Evolutionary conservation across 1,139 yeast genomes (phyloP), one percentile per base, ranked within the genome.

Genomic region (Yamadazyma epiphylla): DNA sequence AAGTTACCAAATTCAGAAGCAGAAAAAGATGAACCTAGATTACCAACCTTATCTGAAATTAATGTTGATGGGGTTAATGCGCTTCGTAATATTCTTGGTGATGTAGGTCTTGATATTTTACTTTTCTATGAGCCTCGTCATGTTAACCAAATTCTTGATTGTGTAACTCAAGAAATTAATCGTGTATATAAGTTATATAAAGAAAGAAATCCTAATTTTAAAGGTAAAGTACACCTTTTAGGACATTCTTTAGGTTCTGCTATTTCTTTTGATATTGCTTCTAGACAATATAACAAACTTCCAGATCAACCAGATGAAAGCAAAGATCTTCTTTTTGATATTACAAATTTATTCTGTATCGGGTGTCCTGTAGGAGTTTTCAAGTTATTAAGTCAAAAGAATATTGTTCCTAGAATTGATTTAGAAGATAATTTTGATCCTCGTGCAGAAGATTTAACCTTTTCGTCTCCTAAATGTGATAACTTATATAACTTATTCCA

Each of bases 221-320:
- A 75, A 14, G 96, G 96, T 0, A 74, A 79, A 37, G 80, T 88
- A 0, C 88, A 89, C 46, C 54, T 91, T 3, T 64, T 91, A 46
- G 97, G 96, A 1, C 98, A 91, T 54, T 88, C 96, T 0, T 59
- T 91, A 16, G 98, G 98, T 0, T 82, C 95, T 12, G 81, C 91
- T 1, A 86, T 91, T 32, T 73, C 83, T 1, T 77, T 86, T 43
- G 98, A 91, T 53, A 65, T 91, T 22, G 55, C 88, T 23, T 65
- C 84, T 2, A 52, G 64, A 19, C 94, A 83, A 49, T 76, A 78
- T 1, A 53, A 56, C 27, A 36, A 46, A 3, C 23, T 41, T 2
- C 51, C 56, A 1, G 41, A 37, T 1, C 49, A 47, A 4, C 44
- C 47, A 1, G 46, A 53, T 33, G 41, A 47, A 22, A 38, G 47